A percentile compares a stretch with the other conserved stretches of the same genome.
Evolutionary conservation across 2,329 filamentous ascomycete genomes (phyloP).

Genomic region (Chrysoporthe puriensis): DNA sequence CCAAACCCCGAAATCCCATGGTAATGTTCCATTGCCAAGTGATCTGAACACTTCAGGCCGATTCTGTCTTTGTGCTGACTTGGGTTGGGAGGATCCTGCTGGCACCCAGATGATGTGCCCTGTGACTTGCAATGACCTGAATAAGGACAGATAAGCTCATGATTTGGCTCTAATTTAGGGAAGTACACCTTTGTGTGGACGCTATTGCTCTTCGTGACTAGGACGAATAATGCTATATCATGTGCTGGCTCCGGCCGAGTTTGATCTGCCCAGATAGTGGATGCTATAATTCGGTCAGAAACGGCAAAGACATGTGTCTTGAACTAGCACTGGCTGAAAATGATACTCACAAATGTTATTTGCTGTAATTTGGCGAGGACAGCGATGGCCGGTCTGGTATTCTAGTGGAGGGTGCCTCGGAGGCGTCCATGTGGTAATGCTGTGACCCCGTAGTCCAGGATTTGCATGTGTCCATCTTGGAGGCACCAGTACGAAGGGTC

Average conservation of each 20-base stretch:
- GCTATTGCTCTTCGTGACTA: neutral
- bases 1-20: neutral
- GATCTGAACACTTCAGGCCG: neutral
- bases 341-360: neutral
- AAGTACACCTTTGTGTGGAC: neutral
- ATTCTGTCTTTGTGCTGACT: neutral
- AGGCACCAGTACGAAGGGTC: neutral
- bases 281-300: neutral
- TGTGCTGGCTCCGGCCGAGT: neutral
- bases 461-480: neutral
- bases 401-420: neutral
- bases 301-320: neutral
- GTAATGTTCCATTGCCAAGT: neutral
- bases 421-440: neutral
- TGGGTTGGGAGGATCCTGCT: neutral
- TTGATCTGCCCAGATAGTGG: neutral
- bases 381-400: neutral
- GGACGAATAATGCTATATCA: neutral
- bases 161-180: neutral
- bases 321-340: neutral
- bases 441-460: neutral
- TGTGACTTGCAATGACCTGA: neutral
- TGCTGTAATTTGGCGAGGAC: neutral
- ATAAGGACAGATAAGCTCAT: neutral
- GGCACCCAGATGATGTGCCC: neutral